These are phyloP conservation scores for Lolium rigidum DNA, from an alignment of 176 grass and related monocot species.

Conservation along the genomic window DNA sequence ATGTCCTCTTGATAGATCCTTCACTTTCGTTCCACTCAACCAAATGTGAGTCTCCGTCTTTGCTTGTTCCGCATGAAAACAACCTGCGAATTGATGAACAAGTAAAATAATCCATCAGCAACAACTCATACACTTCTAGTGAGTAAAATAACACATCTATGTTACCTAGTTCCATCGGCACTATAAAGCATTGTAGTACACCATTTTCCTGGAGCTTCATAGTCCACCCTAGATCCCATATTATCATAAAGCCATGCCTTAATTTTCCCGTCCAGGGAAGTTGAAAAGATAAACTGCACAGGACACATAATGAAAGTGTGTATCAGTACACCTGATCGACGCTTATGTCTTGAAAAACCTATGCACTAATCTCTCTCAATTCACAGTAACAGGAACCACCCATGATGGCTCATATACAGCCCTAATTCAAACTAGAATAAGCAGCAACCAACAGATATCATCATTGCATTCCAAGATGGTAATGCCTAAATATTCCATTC, in stretches of 20 bases:
- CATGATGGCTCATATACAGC: not conserved
- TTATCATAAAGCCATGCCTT: constrained; percentile 99
- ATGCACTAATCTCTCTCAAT: constrained; percentile 1
- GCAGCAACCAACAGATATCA: constrained; percentile 23
- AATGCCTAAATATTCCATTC: not conserved
- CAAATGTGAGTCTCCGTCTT: constrained; percentile 89
- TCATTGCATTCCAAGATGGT: constrained; percentile 11
- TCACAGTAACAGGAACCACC: constrained; percentile 12
- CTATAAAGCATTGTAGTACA: constrained; percentile 98
- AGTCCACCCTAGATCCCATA: constrained; percentile 90
- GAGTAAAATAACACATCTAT: constrained; percentile 8
- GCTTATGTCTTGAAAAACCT: constrained; percentile 8
- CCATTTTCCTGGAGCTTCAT: constrained; percentile 92
- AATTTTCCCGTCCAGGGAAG: constrained; percentile 94
- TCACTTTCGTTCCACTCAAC: constrained; percentile 99
- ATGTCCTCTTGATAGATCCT: constrained; percentile 92
- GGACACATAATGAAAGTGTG: constrained; percentile 27
- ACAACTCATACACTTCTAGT: constrained; percentile 32
- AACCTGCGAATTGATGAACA: constrained; percentile 60
- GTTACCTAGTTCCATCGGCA: constrained; percentile 90
- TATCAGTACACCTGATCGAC: constrained; percentile 18
- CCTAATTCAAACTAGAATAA: constrained; percentile 35
- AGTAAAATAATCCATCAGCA: constrained; percentile 33
- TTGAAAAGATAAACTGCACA: constrained; percentile 96
- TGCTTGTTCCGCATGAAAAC: constrained; percentile 97